Conservation (phyloP, 768 basidiomycete genomes). For the Tulasnella sp. region DNA sequence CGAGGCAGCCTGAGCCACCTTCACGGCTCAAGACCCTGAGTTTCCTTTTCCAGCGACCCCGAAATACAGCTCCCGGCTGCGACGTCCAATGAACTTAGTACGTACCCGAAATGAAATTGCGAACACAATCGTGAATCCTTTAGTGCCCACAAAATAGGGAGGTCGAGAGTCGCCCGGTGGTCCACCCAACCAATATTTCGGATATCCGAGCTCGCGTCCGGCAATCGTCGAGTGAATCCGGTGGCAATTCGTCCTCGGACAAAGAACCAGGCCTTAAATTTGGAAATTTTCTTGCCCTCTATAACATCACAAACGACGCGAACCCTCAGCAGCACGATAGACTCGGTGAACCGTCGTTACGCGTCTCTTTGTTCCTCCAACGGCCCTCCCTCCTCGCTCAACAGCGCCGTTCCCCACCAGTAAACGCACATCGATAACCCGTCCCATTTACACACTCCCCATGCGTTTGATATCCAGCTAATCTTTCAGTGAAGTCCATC, state of each 20-base stretch:
- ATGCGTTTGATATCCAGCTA: not conserved
- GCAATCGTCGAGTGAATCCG: too few species aligned
- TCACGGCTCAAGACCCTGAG: not conserved
- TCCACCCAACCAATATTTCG: too few species aligned
- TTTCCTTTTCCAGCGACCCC: not conserved
- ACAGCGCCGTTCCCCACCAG: too few species aligned
- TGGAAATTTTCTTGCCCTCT: not conserved
- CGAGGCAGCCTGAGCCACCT: not conserved
- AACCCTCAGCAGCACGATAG: too few species aligned
- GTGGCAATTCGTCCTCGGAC: too few species aligned
- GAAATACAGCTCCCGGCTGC: not conserved
- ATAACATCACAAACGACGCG: constrained; percentile 1
- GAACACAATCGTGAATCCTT: not conserved
- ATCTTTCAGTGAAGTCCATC: not conserved
- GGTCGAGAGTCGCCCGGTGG: too few species aligned
- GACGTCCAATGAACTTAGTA: not conserved
- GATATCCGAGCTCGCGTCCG: too few species aligned
- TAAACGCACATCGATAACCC: too few species aligned
- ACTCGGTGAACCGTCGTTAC: too few species aligned
- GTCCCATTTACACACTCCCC: not conserved
- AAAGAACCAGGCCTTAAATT: too few species aligned
- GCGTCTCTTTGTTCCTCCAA: too few species aligned
- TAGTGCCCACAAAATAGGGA: not conserved
- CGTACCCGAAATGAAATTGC: not conserved
- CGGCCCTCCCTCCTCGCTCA: too few species aligned